phyloP scores from a whole-genome alignment of 768 basidiomycete genomes.

The Termitomyces sp. region DNA sequence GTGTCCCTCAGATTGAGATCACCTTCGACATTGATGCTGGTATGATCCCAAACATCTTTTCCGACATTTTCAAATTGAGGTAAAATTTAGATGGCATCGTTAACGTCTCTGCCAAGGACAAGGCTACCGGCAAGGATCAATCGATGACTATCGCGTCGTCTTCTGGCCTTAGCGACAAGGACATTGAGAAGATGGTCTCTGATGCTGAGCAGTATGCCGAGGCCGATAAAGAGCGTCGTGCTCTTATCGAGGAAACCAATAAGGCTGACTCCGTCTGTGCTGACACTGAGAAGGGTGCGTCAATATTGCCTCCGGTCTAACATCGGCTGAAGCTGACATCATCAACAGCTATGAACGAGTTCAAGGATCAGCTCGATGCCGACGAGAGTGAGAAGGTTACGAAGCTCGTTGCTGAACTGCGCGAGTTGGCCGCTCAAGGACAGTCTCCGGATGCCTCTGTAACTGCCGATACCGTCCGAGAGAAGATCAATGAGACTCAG shows the following conservation, averaged over 20 bases:
- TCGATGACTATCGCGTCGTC: conserved; percentile 98
- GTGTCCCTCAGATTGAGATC: conserved; percentile 82
- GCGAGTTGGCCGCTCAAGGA: conserved; percentile 86
- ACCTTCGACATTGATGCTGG: conserved; percentile 97
- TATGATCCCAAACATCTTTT: conserved; percentile 22
- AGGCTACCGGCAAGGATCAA: conserved; percentile 86
- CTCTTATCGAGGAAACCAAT: conserved; percentile 93
- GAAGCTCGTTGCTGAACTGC: conserved; percentile 80
- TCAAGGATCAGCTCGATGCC: conserved; percentile 93
- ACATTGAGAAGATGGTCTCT: conserved; percentile 94
- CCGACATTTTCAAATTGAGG: conserved; percentile 3
- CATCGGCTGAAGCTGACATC: conserved; percentile 2
- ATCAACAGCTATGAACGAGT: conserved; percentile 81
- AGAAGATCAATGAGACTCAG: conserved; percentile 91
- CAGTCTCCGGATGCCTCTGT: conserved; percentile 78
- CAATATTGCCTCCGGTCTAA: neutral
- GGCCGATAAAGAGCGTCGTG: conserved; percentile 81
- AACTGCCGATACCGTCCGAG: conserved; percentile 83
- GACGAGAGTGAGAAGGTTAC: conserved; percentile 92
- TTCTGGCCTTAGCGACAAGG: conserved; percentile 92
- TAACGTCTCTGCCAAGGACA: conserved; percentile 94
- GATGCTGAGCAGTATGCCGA: conserved; percentile 95
- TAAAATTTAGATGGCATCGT: conserved; percentile 76
- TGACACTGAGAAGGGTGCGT: conserved; percentile 91
- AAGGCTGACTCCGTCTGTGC: conserved; percentile 90